Evolutionary conservation across 352 stramenopile species (phyloP).

Genomic region (Pythium periplocum): DNA sequence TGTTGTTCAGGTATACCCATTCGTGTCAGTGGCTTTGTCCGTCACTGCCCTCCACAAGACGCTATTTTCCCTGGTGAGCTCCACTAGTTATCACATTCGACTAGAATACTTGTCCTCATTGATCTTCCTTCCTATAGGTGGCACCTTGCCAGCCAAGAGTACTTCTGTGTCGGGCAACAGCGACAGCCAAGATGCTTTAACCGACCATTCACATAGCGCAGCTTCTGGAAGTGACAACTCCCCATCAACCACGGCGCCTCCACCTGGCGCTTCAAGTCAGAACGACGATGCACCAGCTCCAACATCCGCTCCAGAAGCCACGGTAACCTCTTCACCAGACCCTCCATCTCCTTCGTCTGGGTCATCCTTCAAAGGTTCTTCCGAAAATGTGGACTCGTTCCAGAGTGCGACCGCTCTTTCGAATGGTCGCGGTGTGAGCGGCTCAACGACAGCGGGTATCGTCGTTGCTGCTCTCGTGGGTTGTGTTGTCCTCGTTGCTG

Average conservation of each 20-base stretch:
- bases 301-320: neutral
- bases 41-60: slow-evolving; percentile 5
- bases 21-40: slow-evolving; percentile 1
- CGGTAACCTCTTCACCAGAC: neutral
- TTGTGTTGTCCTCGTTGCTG: slow-evolving; percentile 31
- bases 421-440: neutral
- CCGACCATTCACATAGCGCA: neutral
- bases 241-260: too few relatives aligned
- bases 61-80: slow-evolving; percentile 4
- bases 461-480: slow-evolving; percentile 29
- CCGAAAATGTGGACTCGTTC: slow-evolving; percentile 9
- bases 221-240: too few relatives aligned
- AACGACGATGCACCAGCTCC: neutral
- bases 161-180: neutral
- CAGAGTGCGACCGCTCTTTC: slow-evolving; percentile 1
- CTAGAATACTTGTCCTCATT: neutral
- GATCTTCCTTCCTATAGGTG: neutral
- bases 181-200: neutral
- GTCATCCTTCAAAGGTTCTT: neutral
- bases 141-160: neutral
- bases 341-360: neutral
- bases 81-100: neutral
- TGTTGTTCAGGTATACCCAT: slow-evolving; percentile 11
- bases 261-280: neutral
- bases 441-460: slow-evolving; percentile 4